phyloP scores from a whole-genome alignment of 495 filamentous ascomycete genomes.

The Corynascus novoguineensis region DNA sequence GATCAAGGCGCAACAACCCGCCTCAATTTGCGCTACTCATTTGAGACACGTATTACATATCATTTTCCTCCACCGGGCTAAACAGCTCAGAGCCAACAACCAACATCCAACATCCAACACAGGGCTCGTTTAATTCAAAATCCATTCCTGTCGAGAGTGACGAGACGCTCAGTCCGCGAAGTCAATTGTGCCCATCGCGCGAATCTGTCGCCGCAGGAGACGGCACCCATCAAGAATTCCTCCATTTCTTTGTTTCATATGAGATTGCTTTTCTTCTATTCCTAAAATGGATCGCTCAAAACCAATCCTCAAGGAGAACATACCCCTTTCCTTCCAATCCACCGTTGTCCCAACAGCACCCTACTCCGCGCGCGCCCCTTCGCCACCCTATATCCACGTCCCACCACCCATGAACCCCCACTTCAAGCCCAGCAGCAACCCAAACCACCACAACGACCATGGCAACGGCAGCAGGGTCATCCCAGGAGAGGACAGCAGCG shows the following conservation, averaged over 20 bases:
- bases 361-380: conserved; percentile 35
- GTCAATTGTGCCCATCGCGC: too few relatives aligned
- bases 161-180: too few relatives aligned
- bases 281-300: background rate
- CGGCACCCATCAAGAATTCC: background rate
- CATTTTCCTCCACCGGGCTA: background rate
- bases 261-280: background rate
- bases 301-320: background rate
- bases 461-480: background rate
- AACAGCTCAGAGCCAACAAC: background rate
- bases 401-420: conserved; percentile 16
- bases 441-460: background rate
- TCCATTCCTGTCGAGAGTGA: too few relatives aligned
- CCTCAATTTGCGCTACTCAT: too few relatives aligned
- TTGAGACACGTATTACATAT: too few relatives aligned
- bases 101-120: background rate
- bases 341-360: conserved; percentile 20
- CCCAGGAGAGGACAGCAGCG: background rate
- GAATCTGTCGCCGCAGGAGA: background rate
- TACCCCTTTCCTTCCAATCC: conserved; percentile 5
- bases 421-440: background rate
- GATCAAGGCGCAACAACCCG: too few relatives aligned
- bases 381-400: conserved; percentile 42
- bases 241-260: too few relatives aligned
- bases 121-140: too few relatives aligned